Percentiles rank a stretch among this genome's conserved stretches.
These are phyloP conservation scores for Pseudogymnoascus sp. DNA, from an alignment of 2,329 filamentous ascomycete genomes.

Conservation along the genomic window DNA sequence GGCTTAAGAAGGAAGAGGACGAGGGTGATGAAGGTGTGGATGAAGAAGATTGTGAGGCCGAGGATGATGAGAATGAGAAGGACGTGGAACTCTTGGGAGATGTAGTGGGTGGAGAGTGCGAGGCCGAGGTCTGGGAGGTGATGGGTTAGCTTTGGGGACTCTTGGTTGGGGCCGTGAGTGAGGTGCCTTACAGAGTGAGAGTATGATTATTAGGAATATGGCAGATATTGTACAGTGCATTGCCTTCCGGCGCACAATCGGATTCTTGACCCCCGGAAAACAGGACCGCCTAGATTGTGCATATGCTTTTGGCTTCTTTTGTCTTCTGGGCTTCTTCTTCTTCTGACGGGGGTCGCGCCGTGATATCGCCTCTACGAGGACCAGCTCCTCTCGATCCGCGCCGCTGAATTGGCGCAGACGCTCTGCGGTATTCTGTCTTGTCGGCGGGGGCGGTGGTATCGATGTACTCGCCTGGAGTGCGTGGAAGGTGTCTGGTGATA, in stretches of 20 bases:
- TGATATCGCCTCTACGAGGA: neutral
- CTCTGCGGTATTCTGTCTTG: constrained; percentile 13
- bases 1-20: constrained; percentile 53
- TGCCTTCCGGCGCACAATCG: constrained; percentile 46
- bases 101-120: constrained; percentile 54
- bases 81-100: constrained; percentile 67
- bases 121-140: constrained; percentile 60
- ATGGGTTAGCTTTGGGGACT: neutral
- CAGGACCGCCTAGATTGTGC: constrained; percentile 18
- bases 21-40: constrained; percentile 67
- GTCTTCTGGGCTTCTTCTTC: constrained; percentile 25
- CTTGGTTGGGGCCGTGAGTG: neutral
- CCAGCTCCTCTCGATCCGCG: constrained; percentile 8
- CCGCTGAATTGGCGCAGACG: constrained; percentile 15
- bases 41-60: constrained; percentile 69
- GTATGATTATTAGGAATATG: constrained; percentile 12
- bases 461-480: constrained; percentile 11
- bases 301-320: constrained; percentile 23
- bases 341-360: neutral
- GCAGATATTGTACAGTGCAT: constrained; percentile 59
- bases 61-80: constrained; percentile 73
- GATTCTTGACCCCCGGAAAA: constrained; percentile 48
- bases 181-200: constrained; percentile 50
- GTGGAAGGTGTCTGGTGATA: constrained; percentile 12
- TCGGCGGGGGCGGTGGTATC: constrained; percentile 13